A percentile compares a stretch with the other conserved stretches of the same genome.
These are phyloP conservation scores for Botrytis cinerea DNA, from an alignment of 2,329 filamentous ascomycete species.

Conservation along the genomic window DNA sequence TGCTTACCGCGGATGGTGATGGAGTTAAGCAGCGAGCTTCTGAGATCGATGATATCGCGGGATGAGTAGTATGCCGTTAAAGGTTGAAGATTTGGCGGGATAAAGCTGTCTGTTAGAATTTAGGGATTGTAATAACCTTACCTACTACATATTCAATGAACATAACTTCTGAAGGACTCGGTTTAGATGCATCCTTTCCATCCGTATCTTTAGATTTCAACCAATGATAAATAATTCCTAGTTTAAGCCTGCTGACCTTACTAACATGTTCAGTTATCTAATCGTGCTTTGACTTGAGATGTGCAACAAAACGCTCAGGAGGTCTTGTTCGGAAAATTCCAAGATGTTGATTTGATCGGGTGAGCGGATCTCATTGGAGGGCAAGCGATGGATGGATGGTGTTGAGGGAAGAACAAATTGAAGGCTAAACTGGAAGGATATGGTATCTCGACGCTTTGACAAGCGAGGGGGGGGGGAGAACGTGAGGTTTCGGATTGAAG, in stretches of 20 bases:
- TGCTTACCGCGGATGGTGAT: neutral
- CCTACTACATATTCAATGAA: neutral
- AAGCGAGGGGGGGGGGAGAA: neutral
- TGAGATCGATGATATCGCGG: neutral
- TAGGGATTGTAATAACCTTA: neutral
- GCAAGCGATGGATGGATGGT: neutral
- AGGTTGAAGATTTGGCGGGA: neutral
- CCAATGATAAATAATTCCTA: neutral
- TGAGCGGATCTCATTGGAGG: neutral
- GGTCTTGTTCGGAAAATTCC: neutral
- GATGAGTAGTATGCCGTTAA: neutral
- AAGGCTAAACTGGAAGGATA: neutral
- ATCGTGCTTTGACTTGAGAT: constrained; percentile 1
- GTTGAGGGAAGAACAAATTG: neutral
- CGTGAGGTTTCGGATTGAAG: neutral
- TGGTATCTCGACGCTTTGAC: neutral
- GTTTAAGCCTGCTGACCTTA: neutral
- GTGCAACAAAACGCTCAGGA: neutral
- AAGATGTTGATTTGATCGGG: neutral
- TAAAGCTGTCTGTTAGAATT: neutral
- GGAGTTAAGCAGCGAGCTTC: neutral
- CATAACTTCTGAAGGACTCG: neutral
- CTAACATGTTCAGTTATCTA: neutral
- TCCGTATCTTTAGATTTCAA: neutral
- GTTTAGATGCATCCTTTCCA: neutral